These are phyloP conservation scores for Tricharina praecox DNA, from an alignment of 495 filamentous ascomycete species.

Conservation along the genomic window DNA sequence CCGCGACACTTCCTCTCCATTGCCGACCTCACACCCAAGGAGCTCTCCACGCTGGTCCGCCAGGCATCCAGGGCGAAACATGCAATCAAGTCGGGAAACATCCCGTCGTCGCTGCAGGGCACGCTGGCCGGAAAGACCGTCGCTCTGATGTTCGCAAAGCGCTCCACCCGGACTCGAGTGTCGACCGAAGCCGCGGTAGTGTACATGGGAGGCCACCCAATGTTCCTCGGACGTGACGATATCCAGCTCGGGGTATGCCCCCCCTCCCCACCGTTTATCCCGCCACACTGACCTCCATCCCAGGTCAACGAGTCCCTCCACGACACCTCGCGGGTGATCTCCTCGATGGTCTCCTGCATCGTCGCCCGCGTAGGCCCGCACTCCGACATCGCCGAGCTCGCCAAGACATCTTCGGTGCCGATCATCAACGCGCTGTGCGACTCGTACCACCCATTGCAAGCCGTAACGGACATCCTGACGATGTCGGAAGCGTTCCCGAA, in stretches of 20 bases:
- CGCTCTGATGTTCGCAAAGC: constrained; percentile 91
- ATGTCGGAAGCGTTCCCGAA: constrained; percentile 54
- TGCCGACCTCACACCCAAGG: constrained; percentile 59
- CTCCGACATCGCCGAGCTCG: constrained; percentile 59
- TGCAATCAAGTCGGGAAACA: constrained; percentile 50
- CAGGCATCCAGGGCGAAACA: constrained; percentile 63
- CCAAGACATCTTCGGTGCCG: constrained; percentile 65
- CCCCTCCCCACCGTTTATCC: no score
- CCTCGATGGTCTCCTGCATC: constrained; percentile 79
- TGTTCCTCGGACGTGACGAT: constrained; percentile 89
- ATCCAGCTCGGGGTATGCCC: constrained; percentile 73
- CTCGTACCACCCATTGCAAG: constrained; percentile 80
- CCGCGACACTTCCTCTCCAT: constrained; percentile 83
- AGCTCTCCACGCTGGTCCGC: constrained; percentile 64
- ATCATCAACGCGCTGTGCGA: constrained; percentile 90
- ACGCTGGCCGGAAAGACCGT: constrained; percentile 59
- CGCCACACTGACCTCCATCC: no score
- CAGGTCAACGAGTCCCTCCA: constrained; percentile 76
- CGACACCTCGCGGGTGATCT: constrained; percentile 77
- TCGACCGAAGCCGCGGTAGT: constrained; percentile 79
- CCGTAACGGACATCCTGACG: constrained; percentile 80
- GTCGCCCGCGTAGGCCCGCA: constrained; percentile 79
- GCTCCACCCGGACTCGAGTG: constrained; percentile 78
- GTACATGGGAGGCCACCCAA: constrained; percentile 72
- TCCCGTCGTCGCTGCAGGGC: constrained; percentile 36